Conservation (phyloP, 495 filamentous ascomycete species). For the Talaromyces borbonicus region DNA sequence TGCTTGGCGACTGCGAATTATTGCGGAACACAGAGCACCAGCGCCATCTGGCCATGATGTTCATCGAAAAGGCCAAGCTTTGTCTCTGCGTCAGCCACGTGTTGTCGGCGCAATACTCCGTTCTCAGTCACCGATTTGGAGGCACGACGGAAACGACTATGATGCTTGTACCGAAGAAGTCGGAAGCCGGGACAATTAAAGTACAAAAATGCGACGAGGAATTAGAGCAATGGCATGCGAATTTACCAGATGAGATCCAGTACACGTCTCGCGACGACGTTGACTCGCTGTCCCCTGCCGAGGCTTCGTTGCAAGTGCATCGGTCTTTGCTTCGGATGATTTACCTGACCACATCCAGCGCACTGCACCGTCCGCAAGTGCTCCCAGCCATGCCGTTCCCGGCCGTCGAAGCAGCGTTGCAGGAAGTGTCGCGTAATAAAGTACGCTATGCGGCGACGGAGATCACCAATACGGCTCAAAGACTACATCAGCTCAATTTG, state of each 20-base stretch:
- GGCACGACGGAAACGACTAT: constrained; percentile 70
- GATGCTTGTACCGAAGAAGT: constrained; percentile 85
- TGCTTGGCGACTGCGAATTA: constrained; percentile 56
- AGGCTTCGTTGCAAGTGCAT: constrained; percentile 58
- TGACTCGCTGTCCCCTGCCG: constrained; percentile 34
- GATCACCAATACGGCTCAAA: constrained; percentile 68
- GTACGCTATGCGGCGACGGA: constrained; percentile 71
- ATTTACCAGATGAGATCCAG: constrained; percentile 57
- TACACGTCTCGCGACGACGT: constrained; percentile 32
- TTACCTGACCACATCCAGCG: constrained; percentile 77
- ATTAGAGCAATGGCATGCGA: constrained; percentile 59
- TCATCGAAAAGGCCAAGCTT: constrained; percentile 85
- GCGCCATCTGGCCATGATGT: constrained; percentile 69
- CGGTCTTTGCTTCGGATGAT: constrained; percentile 78
- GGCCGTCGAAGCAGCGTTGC: constrained; percentile 49
- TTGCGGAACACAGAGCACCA: constrained; percentile 56
- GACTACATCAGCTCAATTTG: constrained; percentile 57
- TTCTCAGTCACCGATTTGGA: constrained; percentile 68
- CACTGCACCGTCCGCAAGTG: constrained; percentile 80
- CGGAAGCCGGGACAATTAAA: constrained; percentile 61
- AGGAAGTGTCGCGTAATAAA: constrained; percentile 68
- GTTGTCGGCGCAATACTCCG: constrained; percentile 79
- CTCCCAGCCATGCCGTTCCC: constrained; percentile 59
- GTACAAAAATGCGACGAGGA: constrained; percentile 65
- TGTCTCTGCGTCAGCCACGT: constrained; percentile 78